phyloP scores from a whole-genome alignment of 768 basidiomycete genomes.

The Boletus rex-veris region DNA sequence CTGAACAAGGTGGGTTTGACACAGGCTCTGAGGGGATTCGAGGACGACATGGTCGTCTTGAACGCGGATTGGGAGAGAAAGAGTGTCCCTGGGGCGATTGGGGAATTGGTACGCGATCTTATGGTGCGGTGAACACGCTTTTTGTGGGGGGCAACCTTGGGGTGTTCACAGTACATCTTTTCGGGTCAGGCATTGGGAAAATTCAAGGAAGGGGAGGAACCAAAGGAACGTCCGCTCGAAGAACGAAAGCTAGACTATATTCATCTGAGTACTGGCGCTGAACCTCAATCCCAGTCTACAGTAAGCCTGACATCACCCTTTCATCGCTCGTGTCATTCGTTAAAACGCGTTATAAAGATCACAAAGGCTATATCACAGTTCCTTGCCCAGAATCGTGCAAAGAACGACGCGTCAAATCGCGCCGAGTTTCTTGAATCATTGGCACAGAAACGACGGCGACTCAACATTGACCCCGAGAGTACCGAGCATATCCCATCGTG shows the following conservation, averaged over 20 bases:
- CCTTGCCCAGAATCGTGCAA: constrained; percentile 64
- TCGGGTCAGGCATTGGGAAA: constrained; percentile 26
- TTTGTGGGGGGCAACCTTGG: not conserved
- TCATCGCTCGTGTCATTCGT: not conserved
- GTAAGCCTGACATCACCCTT: constrained; percentile 40
- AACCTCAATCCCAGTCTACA: constrained; percentile 53
- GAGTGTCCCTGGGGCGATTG: constrained; percentile 53
- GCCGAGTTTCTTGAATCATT: constrained; percentile 66
- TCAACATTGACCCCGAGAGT: constrained; percentile 35
- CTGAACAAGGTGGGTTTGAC: constrained; percentile 50
- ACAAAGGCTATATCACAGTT: constrained; percentile 71
- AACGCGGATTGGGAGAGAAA: constrained; percentile 61
- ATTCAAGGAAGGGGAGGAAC: constrained; percentile 27
- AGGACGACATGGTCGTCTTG: constrained; percentile 69
- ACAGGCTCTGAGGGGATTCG: constrained; percentile 60
- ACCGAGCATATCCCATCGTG: constrained; percentile 49
- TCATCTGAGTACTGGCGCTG: constrained; percentile 42
- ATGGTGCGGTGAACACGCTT: constrained; percentile 37
- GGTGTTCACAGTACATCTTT: constrained; percentile 1
- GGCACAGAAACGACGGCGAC: constrained; percentile 49
- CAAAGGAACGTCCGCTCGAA: constrained; percentile 44
- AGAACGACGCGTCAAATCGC: constrained; percentile 75
- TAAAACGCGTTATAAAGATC: constrained; percentile 38
- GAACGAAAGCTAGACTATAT: constrained; percentile 67
- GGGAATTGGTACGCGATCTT: constrained; percentile 47